A percentile compares a stretch with the other conserved stretches of the same genome.
Conservation (phyloP, 768 basidiomycete genomes). For the Amanita rubescens region DNA sequence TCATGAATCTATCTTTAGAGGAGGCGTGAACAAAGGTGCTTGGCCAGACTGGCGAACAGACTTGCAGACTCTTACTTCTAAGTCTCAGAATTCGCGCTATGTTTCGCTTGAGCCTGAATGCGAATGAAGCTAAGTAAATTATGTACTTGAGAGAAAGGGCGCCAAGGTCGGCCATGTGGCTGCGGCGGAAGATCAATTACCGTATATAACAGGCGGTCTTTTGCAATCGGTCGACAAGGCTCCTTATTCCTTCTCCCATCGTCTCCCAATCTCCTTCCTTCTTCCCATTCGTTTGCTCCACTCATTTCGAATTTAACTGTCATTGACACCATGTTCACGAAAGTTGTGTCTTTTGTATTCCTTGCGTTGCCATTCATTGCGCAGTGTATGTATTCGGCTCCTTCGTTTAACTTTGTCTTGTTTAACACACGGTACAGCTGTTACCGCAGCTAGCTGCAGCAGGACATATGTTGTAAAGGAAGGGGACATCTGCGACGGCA, state of each 20-base stretch:
- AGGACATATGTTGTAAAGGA: slow-evolving; percentile 50
- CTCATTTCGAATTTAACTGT: slow-evolving; percentile 5
- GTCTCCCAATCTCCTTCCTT: background rate
- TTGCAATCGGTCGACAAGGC: too few species aligned
- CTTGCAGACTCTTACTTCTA: too few species aligned
- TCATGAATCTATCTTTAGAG: too few species aligned
- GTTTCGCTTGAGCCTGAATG: too few species aligned
- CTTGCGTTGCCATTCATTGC: slow-evolving; percentile 33
- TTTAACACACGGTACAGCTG: slow-evolving; percentile 14
- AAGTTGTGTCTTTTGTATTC: slow-evolving; percentile 29
- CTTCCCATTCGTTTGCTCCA: background rate
- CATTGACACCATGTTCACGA: slow-evolving; percentile 12
- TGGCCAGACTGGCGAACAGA: too few species aligned
- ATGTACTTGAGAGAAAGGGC: too few species aligned
- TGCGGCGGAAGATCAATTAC: too few species aligned
- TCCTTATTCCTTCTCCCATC: background rate
- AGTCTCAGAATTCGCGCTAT: too few species aligned
- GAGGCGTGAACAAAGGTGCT: too few species aligned
- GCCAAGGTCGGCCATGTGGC: too few species aligned
- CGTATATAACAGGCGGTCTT: too few species aligned
- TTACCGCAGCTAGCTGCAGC: slow-evolving; percentile 38
- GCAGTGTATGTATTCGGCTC: slow-evolving; percentile 25
- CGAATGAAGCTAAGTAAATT: too few species aligned
- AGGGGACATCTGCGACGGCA: slow-evolving; percentile 61
- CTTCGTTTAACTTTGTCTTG: background rate